Evolutionary conservation across 345 rosid species (phyloP).

Genomic region (Euphorbia pulcherrima): DNA sequence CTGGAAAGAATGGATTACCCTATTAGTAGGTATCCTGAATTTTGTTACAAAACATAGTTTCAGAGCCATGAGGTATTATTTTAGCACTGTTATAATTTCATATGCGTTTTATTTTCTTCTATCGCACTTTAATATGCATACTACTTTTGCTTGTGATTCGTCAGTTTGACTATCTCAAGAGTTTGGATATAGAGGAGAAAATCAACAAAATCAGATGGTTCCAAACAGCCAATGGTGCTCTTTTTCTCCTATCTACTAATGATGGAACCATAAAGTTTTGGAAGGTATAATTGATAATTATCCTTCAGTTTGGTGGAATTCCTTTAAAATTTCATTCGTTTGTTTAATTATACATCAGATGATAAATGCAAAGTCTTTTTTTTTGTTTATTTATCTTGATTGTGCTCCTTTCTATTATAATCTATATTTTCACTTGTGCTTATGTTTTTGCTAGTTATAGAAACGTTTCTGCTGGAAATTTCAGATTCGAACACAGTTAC

Average conservation of each 20-base stretch:
- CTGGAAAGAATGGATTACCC: conserved; percentile 65
- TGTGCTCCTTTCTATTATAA: no score
- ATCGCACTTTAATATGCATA: not conserved
- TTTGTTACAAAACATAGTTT: conserved; percentile 96
- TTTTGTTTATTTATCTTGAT: no score
- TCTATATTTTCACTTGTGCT: no score
- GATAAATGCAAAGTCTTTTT: no score
- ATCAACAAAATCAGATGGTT: conserved; percentile 99
- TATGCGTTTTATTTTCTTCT: conserved; percentile 8
- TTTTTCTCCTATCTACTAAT: conserved; percentile 93
- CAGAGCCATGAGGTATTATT: conserved; percentile 96
- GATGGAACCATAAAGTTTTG: conserved; percentile 98
- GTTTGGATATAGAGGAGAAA: conserved; percentile 99
- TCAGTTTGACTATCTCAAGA: conserved; percentile 99
- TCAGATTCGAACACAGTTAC: no score
- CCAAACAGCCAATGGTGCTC: conserved; percentile 81
- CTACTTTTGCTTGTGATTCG: conserved; percentile 18
- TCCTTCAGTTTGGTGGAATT: not conserved
- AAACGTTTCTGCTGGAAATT: no score
- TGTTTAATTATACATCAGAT: no score
- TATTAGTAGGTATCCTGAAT: conserved; percentile 81
- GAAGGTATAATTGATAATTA: conserved; percentile 58
- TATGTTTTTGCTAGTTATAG: no score
- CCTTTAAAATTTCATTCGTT: no score
- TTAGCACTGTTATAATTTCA: conserved; percentile 13